Evolutionary conservation across 192 early-diverging fungal species (phyloP).

Genomic region (Phlyctochytrium planicorne): DNA sequence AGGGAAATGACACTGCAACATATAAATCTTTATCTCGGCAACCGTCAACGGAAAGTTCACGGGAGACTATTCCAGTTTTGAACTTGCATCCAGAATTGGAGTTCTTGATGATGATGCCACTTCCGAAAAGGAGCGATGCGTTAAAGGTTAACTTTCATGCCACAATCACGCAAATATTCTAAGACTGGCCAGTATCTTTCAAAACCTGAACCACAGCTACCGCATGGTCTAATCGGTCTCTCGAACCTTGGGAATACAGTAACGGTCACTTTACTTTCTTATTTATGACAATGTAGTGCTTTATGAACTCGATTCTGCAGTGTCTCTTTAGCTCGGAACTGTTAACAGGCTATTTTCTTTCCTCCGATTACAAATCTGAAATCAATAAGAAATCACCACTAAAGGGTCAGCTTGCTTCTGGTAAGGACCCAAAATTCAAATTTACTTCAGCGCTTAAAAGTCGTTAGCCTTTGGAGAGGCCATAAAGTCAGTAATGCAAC

Average conservation of each 20-base stretch:
- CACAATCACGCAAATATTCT: conserved; percentile 1
- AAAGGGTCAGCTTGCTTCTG: conserved; percentile 40
- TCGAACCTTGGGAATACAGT: conserved; percentile 55
- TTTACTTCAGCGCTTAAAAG: background rate
- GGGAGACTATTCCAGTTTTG: too few relatives aligned
- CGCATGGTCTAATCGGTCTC: conserved; percentile 39
- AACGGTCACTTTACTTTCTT: conserved; percentile 7
- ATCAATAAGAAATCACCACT: conserved; percentile 32
- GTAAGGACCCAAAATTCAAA: conserved; percentile 18
- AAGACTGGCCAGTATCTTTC: conserved; percentile 15
- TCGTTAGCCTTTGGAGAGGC: conserved; percentile 33
- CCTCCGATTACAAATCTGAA: conserved; percentile 27
- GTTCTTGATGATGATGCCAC: conserved; percentile 13
- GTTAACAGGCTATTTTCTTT: conserved; percentile 34
- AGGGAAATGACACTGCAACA: too few relatives aligned
- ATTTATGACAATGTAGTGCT: conserved; percentile 33
- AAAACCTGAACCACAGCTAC: conserved; percentile 12
- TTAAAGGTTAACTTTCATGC: conserved; percentile 20
- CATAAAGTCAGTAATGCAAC: conserved; percentile 20
- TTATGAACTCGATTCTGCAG: conserved; percentile 59
- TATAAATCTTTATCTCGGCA: too few relatives aligned
- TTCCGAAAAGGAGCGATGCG: conserved; percentile 8
- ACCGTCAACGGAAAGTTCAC: too few relatives aligned
- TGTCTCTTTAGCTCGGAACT: conserved; percentile 45
- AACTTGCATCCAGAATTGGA: conserved; percentile 23